These are phyloP conservation scores for Vitis riparia DNA, from an alignment of 164 flowering plant species.

Conservation along the genomic window DNA sequence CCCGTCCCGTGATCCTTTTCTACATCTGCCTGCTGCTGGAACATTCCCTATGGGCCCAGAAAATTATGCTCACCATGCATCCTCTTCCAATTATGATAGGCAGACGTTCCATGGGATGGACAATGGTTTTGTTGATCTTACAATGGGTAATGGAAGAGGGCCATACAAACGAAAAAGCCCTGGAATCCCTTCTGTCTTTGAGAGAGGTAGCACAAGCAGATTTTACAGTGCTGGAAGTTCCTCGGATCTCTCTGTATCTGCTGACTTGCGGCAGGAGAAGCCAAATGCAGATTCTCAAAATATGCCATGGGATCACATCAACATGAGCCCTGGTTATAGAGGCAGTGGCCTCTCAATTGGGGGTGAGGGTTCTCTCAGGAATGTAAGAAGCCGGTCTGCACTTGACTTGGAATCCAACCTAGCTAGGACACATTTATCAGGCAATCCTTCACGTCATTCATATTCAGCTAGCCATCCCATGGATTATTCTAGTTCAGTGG, in stretches of 20 bases:
- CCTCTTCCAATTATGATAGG: conserved; percentile 45
- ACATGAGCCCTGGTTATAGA: conserved; percentile 26
- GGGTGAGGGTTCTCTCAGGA: conserved; percentile 52
- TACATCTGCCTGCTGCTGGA: conserved; percentile 28
- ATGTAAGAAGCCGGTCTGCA: conserved; percentile 66
- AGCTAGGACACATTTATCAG: conserved; percentile 34
- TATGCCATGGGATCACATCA: conserved; percentile 36
- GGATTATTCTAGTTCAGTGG: conserved; percentile 34
- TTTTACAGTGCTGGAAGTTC: conserved; percentile 35
- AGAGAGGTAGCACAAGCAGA: conserved; percentile 52
- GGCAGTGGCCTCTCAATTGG: conserved; percentile 39
- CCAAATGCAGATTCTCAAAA: conserved; percentile 37
- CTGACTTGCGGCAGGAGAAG: conserved; percentile 46
- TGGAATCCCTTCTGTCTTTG: conserved; percentile 38
- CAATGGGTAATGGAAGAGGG: conserved; percentile 42
- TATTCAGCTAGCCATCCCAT: conserved; percentile 23
- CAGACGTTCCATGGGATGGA: conserved; percentile 32
- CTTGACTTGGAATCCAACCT: conserved; percentile 44
- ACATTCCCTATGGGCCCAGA: conserved; percentile 27
- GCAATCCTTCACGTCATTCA: conserved; percentile 31
- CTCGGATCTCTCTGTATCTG: conserved; percentile 28
- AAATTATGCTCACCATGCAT: conserved; percentile 28
- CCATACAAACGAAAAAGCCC: conserved; percentile 64
- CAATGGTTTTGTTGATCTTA: conserved; percentile 30
- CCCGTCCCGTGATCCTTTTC: conserved; percentile 36